Base-by-base conservation (phyloP, 176 grass and related monocot species). In the Raddia guianensis region DNA sequence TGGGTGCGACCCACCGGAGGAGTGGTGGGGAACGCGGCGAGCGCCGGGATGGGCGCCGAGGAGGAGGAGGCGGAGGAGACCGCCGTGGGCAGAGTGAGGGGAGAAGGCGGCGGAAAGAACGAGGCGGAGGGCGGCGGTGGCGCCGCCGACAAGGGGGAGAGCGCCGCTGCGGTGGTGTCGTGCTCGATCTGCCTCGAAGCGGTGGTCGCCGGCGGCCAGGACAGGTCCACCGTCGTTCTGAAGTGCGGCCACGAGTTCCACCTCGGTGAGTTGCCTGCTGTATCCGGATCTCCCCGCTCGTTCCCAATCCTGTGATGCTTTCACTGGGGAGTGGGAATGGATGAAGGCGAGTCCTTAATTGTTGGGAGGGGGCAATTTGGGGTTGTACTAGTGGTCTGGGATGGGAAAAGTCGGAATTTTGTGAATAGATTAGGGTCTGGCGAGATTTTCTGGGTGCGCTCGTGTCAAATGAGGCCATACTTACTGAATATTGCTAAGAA, bases 181-280 rank as follows among this genome's bases (percentile, higher is more conserved):
- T 97, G 93, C 85, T 93, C 93, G 70, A 93, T 97, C 74, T 97
- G 93, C 75, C 93, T 97, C 14, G 88, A 93, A 19, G 45, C 57
- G 49, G 84, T 93, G 37, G 87, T 93, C 18, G 56, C 72, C 37
- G 75, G 60, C 35, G 68, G 68, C 7, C 88, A 79, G 75, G 88
- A 77, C 42, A 87, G 90, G 66, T 90, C 93, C 12, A 97, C 90
- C 35, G 90, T 90, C 50, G 76, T 60, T 80, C 82, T 97, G 54
- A 76, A 89, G 89, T 97, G 93, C 71, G 93, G 93, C 1, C 93
- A 97, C 66, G 83, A 93, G 83, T 97, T 97, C 63, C 93, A 93
- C 77, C 88, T 97, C 58, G 93, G 90, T 97, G 15, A 75, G 88
- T 75, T 62, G 52, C 70, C 74, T 43, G 40, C 73, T 76, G 1